Evolutionary conservation across 2,329 filamentous ascomycete genomes (phyloP).

Genomic region (Cladophialophora chaetospira): DNA sequence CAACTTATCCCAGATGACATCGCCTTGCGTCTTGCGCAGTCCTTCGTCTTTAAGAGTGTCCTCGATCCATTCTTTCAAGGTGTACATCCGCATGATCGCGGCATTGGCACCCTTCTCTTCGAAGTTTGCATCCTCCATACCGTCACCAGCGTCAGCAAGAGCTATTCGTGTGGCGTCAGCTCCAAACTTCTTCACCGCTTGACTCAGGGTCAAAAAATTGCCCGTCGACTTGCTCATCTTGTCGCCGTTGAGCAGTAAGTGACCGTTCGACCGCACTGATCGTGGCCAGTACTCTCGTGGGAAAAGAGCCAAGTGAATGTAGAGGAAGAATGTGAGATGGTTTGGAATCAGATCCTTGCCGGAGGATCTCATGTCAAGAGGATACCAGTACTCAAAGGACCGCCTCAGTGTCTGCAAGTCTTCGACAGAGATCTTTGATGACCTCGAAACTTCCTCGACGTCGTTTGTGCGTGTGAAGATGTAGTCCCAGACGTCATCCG

Average conservation of each 20-base stretch:
- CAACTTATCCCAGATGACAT: conserved; percentile 79
- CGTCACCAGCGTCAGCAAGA: conserved; percentile 91
- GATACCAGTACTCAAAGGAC: conserved; percentile 97
- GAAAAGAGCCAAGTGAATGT: conserved; percentile 90
- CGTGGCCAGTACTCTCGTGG: conserved; percentile 84
- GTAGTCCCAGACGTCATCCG: conserved; percentile 94
- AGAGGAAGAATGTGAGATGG: conserved; percentile 94
- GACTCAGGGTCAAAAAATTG: conserved; percentile 90
- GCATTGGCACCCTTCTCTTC: conserved; percentile 93
- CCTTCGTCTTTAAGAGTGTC: conserved; percentile 73
- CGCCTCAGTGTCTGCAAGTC: conserved; percentile 78
- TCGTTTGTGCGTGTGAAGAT: conserved; percentile 78
- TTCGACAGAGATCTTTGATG: conserved; percentile 72
- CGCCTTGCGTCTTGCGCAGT: conserved; percentile 67
- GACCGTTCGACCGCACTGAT: conserved; percentile 84
- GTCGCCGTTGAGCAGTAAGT: conserved; percentile 90
- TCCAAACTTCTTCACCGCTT: conserved; percentile 87
- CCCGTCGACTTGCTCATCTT: conserved; percentile 99
- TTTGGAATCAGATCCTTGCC: conserved; percentile 94
- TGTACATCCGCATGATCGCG: conserved; percentile 82
- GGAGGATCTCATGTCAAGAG: conserved; percentile 80
- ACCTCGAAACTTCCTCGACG: conserved; percentile 63
- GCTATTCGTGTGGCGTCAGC: conserved; percentile 90
- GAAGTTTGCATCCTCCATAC: conserved; percentile 94
- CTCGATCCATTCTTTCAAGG: conserved; percentile 88